Evolutionary conservation across 2,329 filamentous ascomycete genomes (phyloP).

Genomic region (Botryotinia calthae): DNA sequence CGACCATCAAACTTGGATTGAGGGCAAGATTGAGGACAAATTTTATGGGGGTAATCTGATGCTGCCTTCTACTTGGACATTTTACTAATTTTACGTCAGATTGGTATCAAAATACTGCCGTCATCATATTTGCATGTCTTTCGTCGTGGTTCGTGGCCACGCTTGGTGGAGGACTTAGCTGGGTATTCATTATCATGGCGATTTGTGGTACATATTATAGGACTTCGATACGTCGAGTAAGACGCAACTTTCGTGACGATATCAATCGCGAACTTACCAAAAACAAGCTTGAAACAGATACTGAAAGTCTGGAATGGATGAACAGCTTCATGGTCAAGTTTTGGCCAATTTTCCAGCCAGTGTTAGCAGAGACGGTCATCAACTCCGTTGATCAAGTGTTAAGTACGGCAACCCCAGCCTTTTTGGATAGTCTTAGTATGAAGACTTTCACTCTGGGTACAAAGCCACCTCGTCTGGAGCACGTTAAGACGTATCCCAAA

Average conservation of each 20-base stretch:
- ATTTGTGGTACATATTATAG: slow-evolving; percentile 93
- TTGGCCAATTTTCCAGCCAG: slow-evolving; percentile 97
- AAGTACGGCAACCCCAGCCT: slow-evolving; percentile 85
- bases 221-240: slow-evolving; percentile 88
- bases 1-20: slow-evolving; percentile 85
- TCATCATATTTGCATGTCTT: slow-evolving; percentile 91
- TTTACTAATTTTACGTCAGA: slow-evolving; percentile 51
- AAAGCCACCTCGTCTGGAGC: slow-evolving; percentile 93
- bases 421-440: slow-evolving; percentile 89
- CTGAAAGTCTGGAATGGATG: slow-evolving; percentile 96
- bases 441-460: slow-evolving; percentile 92
- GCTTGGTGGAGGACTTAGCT: slow-evolving; percentile 85
- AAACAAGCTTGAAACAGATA: slow-evolving; percentile 82
- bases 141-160: slow-evolving; percentile 86
- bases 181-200: slow-evolving; percentile 92
- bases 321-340: slow-evolving; percentile 98
- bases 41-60: slow-evolving; percentile 73
- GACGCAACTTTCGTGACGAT: slow-evolving; percentile 94
- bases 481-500: slow-evolving; percentile 97
- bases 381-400: slow-evolving; percentile 94
- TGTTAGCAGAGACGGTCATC: slow-evolving; percentile 88
- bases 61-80: slow-evolving; percentile 5
- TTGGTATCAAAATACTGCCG: slow-evolving; percentile 96
- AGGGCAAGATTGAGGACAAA: slow-evolving; percentile 79
- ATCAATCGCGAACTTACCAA: slow-evolving; percentile 85